phyloP scores from a whole-genome alignment of 2,329 filamentous ascomycete species.

The Periconia sp. region DNA sequence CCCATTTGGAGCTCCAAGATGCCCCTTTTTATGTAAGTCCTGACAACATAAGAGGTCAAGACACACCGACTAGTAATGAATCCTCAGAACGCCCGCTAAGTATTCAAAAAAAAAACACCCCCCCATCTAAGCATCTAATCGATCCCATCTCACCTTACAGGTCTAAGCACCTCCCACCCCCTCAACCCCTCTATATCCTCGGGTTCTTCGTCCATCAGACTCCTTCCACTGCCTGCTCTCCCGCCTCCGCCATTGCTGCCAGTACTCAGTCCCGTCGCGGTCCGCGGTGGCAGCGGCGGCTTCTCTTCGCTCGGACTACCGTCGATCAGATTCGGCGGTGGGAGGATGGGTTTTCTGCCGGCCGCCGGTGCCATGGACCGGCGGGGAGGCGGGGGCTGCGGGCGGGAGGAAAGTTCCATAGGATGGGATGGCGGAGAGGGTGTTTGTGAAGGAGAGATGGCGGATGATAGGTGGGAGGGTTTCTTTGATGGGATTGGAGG shows the following conservation, averaged over 20 bases:
- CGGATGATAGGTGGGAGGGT: constrained; percentile 30
- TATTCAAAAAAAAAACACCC: too few species aligned
- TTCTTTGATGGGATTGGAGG: constrained; percentile 43
- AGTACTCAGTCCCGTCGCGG: constrained; percentile 31
- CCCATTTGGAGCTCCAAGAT: too few species aligned
- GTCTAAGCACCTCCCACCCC: constrained; percentile 49
- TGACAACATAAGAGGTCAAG: too few species aligned
- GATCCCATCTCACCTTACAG: constrained; percentile 20
- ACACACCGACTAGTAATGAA: too few species aligned
- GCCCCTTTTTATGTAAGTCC: too few species aligned
- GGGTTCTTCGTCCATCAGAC: constrained; percentile 43
- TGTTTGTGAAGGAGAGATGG: constrained; percentile 13
- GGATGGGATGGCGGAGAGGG: constrained; percentile 17
- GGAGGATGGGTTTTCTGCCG: constrained; percentile 22
- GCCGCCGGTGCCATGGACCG: constrained; percentile 35
- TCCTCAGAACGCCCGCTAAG: too few species aligned
- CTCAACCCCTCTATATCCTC: constrained; percentile 41
- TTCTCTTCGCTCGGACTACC: constrained; percentile 20
- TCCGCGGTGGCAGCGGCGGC: constrained; percentile 42
- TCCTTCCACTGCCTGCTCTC: too few species aligned
- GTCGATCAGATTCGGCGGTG: constrained; percentile 24
- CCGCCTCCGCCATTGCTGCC: constrained; percentile 23
- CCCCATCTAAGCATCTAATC: constrained; percentile 14
- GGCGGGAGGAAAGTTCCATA: constrained; percentile 5
- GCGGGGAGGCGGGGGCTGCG: constrained; percentile 25